These are phyloP conservation scores for Pseudonitzschia multistriata DNA, from an alignment of 108 stramenopile species.

Conservation along the genomic window DNA sequence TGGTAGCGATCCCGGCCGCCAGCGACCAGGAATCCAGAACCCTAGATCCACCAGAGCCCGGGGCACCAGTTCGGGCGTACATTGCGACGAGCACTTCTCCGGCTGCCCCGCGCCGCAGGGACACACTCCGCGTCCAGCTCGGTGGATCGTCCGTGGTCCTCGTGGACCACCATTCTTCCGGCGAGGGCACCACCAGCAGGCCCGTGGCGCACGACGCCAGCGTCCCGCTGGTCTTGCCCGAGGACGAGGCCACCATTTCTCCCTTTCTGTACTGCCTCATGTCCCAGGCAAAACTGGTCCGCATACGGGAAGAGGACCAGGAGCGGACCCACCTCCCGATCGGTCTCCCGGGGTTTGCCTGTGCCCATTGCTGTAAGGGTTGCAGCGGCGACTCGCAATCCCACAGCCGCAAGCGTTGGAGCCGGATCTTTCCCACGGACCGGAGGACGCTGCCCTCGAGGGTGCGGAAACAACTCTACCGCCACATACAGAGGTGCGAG, in stretches of 20 bases:
- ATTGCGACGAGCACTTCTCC: too few relatives aligned
- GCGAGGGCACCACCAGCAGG: not conserved
- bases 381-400: not conserved
- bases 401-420: slow-evolving; percentile 8
- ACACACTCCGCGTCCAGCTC: not conserved
- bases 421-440: slow-evolving; percentile 44
- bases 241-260: slow-evolving; percentile 22
- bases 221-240: slow-evolving; percentile 18
- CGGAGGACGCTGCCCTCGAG: slow-evolving; percentile 41
- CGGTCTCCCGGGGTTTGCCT: slow-evolving; percentile 42
- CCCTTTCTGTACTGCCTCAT: slow-evolving; percentile 40
- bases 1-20: too few relatives aligned
- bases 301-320: slow-evolving; percentile 29
- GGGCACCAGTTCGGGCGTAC: too few relatives aligned
- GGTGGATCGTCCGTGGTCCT: not conserved
- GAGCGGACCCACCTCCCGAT: slow-evolving; percentile 31
- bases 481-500: slow-evolving; percentile 41
- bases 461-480: slow-evolving; percentile 36
- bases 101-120: too few relatives aligned
- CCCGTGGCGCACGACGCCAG: not conserved
- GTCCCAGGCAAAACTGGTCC: slow-evolving; percentile 28
- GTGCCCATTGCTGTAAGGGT: slow-evolving; percentile 37
- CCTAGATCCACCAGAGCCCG: too few relatives aligned
- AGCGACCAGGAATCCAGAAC: too few relatives aligned
- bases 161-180: not conserved